phyloP scores from a whole-genome alignment of 352 stramenopile species.

The Blastocystis sp. region DNA sequence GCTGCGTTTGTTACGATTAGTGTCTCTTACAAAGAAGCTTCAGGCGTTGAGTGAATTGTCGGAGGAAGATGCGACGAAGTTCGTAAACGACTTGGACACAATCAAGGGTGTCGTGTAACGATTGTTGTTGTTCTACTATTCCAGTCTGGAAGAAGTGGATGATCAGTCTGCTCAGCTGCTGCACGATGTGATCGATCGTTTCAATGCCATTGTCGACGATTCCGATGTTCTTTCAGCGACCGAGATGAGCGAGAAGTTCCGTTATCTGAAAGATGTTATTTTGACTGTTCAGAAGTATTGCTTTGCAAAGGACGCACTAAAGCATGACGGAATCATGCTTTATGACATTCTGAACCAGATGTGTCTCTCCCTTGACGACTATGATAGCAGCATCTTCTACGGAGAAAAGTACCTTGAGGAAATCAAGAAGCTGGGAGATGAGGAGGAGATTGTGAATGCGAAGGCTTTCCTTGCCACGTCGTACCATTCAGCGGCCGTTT shows the following conservation, averaged over 20 bases:
- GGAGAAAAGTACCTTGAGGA: not conserved
- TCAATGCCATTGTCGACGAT: not conserved
- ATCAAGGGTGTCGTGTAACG: no score
- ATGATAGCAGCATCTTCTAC: not conserved
- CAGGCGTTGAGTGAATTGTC: not conserved
- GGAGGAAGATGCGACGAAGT: not conserved
- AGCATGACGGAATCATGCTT: not conserved
- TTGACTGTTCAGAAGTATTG: not conserved
- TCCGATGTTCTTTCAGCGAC: not conserved
- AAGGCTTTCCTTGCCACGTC: not conserved
- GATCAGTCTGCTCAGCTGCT: not conserved
- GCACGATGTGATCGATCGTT: not conserved
- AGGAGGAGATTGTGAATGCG: not conserved
- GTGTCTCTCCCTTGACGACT: not conserved
- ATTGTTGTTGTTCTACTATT: not conserved
- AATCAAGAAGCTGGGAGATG: not conserved
- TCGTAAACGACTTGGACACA: no score
- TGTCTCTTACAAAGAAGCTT: no score
- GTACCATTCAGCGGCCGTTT: not conserved
- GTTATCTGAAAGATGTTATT: not conserved
- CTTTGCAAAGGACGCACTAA: not conserved
- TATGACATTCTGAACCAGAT: not conserved
- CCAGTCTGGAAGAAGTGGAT: constrained; percentile 18
- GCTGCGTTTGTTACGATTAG: no score
- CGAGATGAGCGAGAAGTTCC: not conserved